Base-by-base conservation (phyloP, 257 asterid species). In the Paulownia fortunei region DNA sequence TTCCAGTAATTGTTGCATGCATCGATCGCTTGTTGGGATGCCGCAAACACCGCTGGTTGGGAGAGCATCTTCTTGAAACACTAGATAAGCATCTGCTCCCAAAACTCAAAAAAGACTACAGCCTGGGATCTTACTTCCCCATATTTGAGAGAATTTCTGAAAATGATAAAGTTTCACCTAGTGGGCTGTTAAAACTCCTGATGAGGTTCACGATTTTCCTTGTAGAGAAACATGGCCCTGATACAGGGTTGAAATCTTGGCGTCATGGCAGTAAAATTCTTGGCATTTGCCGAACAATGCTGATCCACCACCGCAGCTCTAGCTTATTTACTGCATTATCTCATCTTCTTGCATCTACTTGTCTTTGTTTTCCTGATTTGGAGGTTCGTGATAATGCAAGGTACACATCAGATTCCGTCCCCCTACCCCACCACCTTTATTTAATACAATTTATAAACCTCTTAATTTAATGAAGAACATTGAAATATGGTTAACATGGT, bases 381-480 rank as follows among this genome's bases (percentile, higher is more conserved):
- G 99, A 95, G 72, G 88, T 95, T 82, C 99, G 98, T 75, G 99
- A 95, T 84, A 88, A 76, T 84, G 97, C 99, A 74, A 93, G 99
- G 99, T 95, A 90, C 60, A 6, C 70, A 54, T 55, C 70, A 27
- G 36, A 56, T 56, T 77, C 69, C 65, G 63, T 55, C 46, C 39
- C 12, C 60, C 37, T 19, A 16, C 15, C 49, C 76, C 27, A 47
- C 37, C 49, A 15, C 18, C 80, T 83, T 19, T 65, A 59, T 78
- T 59, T 55, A 32, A 18, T 60, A 2, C 76, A 63, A 62, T 42
- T 32, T 41, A 60, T 64, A 18, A 49, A 16, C 46, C 54, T 62
- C 71, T 27, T 49, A 24, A 18, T 73, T 27, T 63, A 63, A 6
- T 54, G 56, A 58, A 44, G 55, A 72, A 55, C 60, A 67, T 47